phyloP scores from a whole-genome alignment of 148 eudicot genomes.

The Suaeda aralocaspica region DNA sequence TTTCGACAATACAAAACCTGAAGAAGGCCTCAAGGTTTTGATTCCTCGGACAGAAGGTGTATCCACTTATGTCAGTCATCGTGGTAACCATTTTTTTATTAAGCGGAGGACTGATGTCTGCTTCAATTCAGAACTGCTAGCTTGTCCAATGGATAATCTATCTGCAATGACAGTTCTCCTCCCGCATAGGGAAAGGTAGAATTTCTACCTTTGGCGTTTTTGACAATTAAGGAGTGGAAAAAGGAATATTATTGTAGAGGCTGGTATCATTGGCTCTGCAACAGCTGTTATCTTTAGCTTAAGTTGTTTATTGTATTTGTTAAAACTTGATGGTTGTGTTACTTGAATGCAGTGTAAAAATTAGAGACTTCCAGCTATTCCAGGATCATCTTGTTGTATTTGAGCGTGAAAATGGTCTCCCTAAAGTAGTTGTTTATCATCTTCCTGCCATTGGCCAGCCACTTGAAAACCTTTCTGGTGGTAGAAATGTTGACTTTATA shows the following conservation, averaged over 20 bases:
- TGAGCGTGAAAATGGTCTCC: slow-evolving; percentile 77
- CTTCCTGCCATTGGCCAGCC: slow-evolving; percentile 78
- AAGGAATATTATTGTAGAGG: neutral
- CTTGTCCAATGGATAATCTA: slow-evolving; percentile 73
- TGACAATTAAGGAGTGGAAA: neutral
- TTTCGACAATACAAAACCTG: slow-evolving; percentile 56
- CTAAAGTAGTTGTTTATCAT: slow-evolving; percentile 44
- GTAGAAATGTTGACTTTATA: slow-evolving; percentile 58
- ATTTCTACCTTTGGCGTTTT: neutral
- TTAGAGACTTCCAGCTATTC: slow-evolving; percentile 62
- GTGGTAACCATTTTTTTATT: slow-evolving; percentile 82
- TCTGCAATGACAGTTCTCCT: slow-evolving; percentile 56
- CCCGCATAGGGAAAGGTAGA: slow-evolving; percentile 75
- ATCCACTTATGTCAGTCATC: slow-evolving; percentile 76
- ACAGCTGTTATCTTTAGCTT: neutral
- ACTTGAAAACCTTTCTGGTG: slow-evolving; percentile 55
- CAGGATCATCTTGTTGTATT: slow-evolving; percentile 63
- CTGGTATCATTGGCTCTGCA: neutral
- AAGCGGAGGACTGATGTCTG: slow-evolving; percentile 70
- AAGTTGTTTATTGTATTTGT: neutral
- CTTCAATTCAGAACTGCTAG: slow-evolving; percentile 83
- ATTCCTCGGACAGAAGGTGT: slow-evolving; percentile 74
- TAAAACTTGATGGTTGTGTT: slow-evolving; percentile 16
- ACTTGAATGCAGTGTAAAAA: slow-evolving; percentile 60
- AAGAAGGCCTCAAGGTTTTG: slow-evolving; percentile 54